Conservation (phyloP, 768 basidiomycete species). For the Thelephora aurantiotincta region DNA sequence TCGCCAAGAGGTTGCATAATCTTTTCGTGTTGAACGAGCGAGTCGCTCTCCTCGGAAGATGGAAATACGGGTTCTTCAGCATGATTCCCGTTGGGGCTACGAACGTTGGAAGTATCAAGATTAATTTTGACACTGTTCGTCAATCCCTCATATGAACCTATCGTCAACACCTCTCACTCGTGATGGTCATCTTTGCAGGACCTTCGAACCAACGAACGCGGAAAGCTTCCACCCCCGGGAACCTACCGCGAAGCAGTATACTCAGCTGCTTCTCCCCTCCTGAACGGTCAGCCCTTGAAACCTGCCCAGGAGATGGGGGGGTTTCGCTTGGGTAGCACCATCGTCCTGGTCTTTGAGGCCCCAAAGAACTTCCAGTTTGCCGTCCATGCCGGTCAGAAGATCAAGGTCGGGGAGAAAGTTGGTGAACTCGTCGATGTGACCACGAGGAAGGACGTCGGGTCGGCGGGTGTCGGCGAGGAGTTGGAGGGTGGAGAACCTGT, state of each 20-base stretch:
- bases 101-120: constrained; percentile 90
- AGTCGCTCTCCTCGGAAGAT: constrained; percentile 85
- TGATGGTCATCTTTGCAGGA: constrained; percentile 27
- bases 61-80: constrained; percentile 91
- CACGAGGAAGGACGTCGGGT: too few relatives aligned
- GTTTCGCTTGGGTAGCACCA: constrained; percentile 88
- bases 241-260: constrained; percentile 92
- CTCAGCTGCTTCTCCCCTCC: constrained; percentile 63
- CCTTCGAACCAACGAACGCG: constrained; percentile 80
- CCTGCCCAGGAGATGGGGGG: constrained; percentile 96
- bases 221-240: constrained; percentile 58
- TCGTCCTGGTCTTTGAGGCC: constrained; percentile 95
- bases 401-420: constrained; percentile 74
- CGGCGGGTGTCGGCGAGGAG: too few relatives aligned
- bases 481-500: too few relatives aligned
- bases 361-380: constrained; percentile 70
- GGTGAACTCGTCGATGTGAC: constrained; percentile 31
- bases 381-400: constrained; percentile 65
- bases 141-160: not conserved
- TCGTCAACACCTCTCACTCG: not conserved
- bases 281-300: constrained; percentile 77
- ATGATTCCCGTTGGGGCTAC: constrained; percentile 99
- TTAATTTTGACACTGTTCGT: constrained; percentile 82
- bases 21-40: constrained; percentile 98
- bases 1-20: constrained; percentile 83